phyloP scores from a whole-genome alignment of 257 asterid genomes.

The Primulina huaijiensis region DNA sequence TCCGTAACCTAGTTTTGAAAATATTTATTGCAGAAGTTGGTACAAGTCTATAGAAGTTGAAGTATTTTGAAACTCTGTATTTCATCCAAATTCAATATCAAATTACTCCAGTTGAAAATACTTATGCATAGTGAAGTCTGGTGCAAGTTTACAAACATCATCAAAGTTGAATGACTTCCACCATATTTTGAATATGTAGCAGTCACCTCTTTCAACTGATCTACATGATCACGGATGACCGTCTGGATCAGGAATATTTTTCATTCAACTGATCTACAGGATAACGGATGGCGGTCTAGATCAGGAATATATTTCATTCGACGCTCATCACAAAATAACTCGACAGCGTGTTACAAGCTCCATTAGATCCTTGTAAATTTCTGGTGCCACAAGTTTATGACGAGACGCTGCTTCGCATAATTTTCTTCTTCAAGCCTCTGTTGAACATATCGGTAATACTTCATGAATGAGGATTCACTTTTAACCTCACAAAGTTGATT shows the following conservation, averaged over 20 bases:
- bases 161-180: neutral
- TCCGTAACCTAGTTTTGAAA: neutral
- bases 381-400: too few relatives aligned
- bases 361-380: neutral
- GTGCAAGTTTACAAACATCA: too few relatives aligned
- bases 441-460: too few relatives aligned
- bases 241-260: neutral
- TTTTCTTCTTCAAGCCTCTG: too few relatives aligned
- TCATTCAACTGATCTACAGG: neutral
- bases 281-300: neutral
- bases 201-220: neutral
- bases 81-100: too few relatives aligned
- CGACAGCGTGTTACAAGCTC: neutral
- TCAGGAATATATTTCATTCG: neutral
- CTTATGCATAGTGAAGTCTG: too few relatives aligned
- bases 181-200: too few relatives aligned
- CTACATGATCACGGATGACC: neutral
- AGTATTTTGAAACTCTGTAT: neutral
- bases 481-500: too few relatives aligned
- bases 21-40: neutral
- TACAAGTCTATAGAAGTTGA: too few relatives aligned
- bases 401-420: too few relatives aligned
- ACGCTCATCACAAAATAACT: neutral
- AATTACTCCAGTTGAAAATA: too few relatives aligned
- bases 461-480: too few relatives aligned